These are phyloP conservation scores for Aspergillus coremiiformis DNA, from an alignment of 495 filamentous ascomycete genomes.

Conservation along the genomic window DNA sequence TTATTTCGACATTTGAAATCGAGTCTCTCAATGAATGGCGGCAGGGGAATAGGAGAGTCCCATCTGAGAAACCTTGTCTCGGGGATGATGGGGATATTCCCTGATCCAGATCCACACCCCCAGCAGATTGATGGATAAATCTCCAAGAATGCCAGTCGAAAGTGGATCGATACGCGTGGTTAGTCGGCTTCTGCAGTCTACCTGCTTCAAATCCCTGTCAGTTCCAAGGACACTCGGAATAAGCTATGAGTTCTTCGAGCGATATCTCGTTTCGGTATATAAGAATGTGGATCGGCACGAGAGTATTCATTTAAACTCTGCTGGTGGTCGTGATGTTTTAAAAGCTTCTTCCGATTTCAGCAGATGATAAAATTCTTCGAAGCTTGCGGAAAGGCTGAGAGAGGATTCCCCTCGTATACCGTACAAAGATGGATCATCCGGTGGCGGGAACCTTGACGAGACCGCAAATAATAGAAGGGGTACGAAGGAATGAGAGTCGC, in stretches of 20 bases:
- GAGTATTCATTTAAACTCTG: neutral
- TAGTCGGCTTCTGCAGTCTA: neutral
- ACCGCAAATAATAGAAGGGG: neutral
- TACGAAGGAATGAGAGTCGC: neutral
- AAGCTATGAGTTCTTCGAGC: neutral
- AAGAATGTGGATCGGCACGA: neutral
- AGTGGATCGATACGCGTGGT: constrained; percentile 3
- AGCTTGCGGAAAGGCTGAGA: neutral
- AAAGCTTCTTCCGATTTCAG: neutral
- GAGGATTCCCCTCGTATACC: neutral
- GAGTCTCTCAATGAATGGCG: constrained; percentile 7
- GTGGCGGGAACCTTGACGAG: constrained; percentile 1
- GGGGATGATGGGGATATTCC: neutral
- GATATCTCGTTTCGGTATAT: neutral
- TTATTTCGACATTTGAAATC: neutral
- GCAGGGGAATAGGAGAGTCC: constrained; percentile 4
- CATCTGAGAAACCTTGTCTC: neutral
- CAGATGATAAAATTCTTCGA: neutral
- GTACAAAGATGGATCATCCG: neutral
- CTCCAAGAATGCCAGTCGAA: constrained; percentile 1
- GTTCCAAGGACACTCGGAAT: neutral
- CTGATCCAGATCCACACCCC: constrained; percentile 11
- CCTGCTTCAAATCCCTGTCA: neutral
- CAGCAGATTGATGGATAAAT: constrained; percentile 16
- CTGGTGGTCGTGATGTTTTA: neutral